Evolutionary conservation across 208 protist genomes (phyloP).

Genomic region (Acanthamoeba quina): DNA sequence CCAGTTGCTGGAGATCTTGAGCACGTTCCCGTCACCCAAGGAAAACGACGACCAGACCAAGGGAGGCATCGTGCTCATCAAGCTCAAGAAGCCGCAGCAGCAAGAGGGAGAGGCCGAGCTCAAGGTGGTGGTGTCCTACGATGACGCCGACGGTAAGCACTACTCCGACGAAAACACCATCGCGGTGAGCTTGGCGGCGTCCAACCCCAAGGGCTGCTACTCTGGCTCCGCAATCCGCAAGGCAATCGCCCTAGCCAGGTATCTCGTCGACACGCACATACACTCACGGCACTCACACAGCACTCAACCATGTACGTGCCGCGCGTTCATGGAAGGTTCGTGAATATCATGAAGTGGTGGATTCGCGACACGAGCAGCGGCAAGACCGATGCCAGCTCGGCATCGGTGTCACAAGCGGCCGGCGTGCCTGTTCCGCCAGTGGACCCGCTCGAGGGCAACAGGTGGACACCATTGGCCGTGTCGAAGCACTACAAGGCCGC

Average conservation of each 20-base stretch:
- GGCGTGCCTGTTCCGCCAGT: neutral
- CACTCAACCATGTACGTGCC: too few relatives aligned
- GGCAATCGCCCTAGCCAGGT: neutral
- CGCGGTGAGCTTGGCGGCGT: neutral
- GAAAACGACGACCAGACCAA: neutral
- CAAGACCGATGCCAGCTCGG: neutral
- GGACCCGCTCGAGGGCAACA: neutral
- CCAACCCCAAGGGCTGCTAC: neutral
- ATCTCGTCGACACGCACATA: neutral
- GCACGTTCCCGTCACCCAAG: slow-evolving; percentile 1
- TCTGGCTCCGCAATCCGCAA: neutral
- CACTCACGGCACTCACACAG: neutral
- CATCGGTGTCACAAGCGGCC: neutral
- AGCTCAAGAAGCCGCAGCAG: neutral
- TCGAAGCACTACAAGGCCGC: neutral
- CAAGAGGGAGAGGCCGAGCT: neutral
- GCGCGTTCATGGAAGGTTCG: neutral
- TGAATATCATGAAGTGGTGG: neutral
- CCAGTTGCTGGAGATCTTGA: neutral
- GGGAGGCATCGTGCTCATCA: slow-evolving; percentile 2
- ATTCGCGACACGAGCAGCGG: neutral
- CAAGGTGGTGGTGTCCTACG: slow-evolving; percentile 12
- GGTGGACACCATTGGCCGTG: neutral
- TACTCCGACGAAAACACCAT: neutral
- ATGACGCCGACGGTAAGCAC: neutral